Base-by-base conservation (phyloP, 257 asterid genomes). In the Primulina eburnea region DNA sequence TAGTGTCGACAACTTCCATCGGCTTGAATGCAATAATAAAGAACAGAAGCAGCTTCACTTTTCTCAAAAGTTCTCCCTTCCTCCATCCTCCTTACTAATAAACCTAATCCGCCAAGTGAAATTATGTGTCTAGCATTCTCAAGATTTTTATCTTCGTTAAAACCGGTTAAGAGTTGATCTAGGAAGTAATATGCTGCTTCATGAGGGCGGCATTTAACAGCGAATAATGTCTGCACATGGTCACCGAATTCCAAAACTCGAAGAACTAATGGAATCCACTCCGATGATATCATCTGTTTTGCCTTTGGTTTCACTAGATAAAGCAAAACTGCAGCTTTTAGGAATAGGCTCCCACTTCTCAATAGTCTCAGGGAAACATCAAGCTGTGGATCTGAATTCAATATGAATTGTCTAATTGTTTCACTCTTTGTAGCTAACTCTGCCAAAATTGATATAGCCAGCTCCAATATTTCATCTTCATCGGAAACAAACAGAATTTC, bases 171-270 rank as follows among this genome's bases (percentile, higher is more conserved):
- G 66, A 89, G 90, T 71, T 86, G 85, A 73, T 82, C 74, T 2
- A 92, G 76, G 24, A 92, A 83, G 79, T 86, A 89, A 71, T 87
- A 87, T 0, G 96, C 96, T 0, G 90, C 95, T 76, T 76, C 85
- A 24, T 85, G 84, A 56, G 97, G 93, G 70, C 76, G 70, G 69
- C 89, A 73, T 52, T 72, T 84, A 60, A 89, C 89, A 0, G 74
- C 74, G 70, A 87, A 87, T 38, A 92, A 76, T 4, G 80, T 78
- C 64, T 92, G 93, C 71, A 69, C 16, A 18, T 87, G 93, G 66
- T 92, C 96, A 2, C 93, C 95, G 5, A 87, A 92, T 64, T 92
- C 96, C 73, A 92, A 43, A n/a, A 87, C 95, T 5, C 96, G 80
- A 34, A 92, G 95, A 68, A 87, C 90, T 69, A 89, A 64, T 4